Evolutionary conservation across 2,329 filamentous ascomycete species (phyloP), one percentile per base, ranked within the genome.

Genomic region (Rutstroemia sp.): DNA sequence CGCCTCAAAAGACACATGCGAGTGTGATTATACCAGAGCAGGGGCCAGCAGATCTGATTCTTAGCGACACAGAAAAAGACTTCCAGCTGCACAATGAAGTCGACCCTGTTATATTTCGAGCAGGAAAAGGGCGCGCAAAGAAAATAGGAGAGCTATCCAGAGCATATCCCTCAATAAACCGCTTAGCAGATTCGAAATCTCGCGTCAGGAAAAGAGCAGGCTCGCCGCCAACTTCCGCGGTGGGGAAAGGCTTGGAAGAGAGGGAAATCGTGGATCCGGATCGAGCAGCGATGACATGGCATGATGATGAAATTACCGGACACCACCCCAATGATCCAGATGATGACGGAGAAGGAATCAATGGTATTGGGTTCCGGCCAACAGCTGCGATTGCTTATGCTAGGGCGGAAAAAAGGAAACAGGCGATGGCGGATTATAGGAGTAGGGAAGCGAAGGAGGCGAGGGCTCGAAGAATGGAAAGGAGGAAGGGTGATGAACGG

Each of bases 281-380:
- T 25, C 75, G 81, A 38, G 81, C 82, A 6, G 76, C 81, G 2
- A 72, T 86, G 52, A 86, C 83, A 1, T 87, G 83, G 83, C 82
- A 82, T 63, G 81, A 85, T 61, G 79, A 86, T 62, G 83, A 86
- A 65, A 86, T 87, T 58, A 86, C 83, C 1, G 75, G 85, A 27
- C 83, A 86, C 67, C 79, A 85, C 62, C 80, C 82, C 0, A 74
- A 82, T 42, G 83, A 86, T 65, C 76, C 79, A 60, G 83, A 87
- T 60, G 83, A 87, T 64, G 83, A 87, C 64, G 83, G 83, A 51
- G 80, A 78, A 3, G 83, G 83, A 21, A 81, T 87, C 64, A 86
- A 87, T 66, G 83, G 83, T 5, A 81, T 87, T 58, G 83, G 83
- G 0, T 87, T 86, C 71, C 81, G 77, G 63, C 83, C 83, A 2